Evolutionary conservation across 768 basidiomycete species (phyloP).

Genomic region (Coprinopsis cinerea): DNA sequence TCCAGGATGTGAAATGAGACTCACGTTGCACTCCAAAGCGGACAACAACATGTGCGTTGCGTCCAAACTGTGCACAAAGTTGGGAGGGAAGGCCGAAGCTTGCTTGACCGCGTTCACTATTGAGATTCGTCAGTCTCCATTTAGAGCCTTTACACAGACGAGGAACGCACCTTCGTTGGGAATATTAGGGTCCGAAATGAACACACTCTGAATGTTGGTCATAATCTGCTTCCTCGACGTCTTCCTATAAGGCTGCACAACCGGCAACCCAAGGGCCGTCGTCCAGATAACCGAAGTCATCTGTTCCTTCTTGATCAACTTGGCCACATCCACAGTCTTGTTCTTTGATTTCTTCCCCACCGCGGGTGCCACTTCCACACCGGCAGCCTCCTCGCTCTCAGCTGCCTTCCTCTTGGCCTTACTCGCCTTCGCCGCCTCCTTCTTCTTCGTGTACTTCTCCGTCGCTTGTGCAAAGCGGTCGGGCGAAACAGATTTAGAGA

Average conservation of each 20-base stretch:
- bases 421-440: too few species aligned
- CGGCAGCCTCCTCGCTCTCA: too few species aligned
- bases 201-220: conserved; percentile 83
- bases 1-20: conserved; percentile 18
- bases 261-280: conserved; percentile 88
- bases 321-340: too few species aligned
- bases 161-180: conserved; percentile 53
- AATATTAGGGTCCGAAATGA: conserved; percentile 79
- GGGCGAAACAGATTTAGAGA: conserved; percentile 79
- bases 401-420: background rate
- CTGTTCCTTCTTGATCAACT: conserved; percentile 82
- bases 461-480: conserved; percentile 51
- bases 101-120: conserved; percentile 81
- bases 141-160: background rate
- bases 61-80: conserved; percentile 96
- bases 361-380: too few species aligned
- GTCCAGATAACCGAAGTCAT: conserved; percentile 98
- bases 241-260: conserved; percentile 95
- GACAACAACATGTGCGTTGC: conserved; percentile 99
- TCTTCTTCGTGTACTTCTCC: conserved; percentile 17
- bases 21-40: conserved; percentile 79
- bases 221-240: conserved; percentile 72
- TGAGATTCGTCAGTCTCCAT: conserved; percentile 3
- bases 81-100: conserved; percentile 96
- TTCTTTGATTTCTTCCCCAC: too few species aligned